Evolutionary conservation across 352 stramenopile species (phyloP).

Genomic region (Pythium biforme): DNA sequence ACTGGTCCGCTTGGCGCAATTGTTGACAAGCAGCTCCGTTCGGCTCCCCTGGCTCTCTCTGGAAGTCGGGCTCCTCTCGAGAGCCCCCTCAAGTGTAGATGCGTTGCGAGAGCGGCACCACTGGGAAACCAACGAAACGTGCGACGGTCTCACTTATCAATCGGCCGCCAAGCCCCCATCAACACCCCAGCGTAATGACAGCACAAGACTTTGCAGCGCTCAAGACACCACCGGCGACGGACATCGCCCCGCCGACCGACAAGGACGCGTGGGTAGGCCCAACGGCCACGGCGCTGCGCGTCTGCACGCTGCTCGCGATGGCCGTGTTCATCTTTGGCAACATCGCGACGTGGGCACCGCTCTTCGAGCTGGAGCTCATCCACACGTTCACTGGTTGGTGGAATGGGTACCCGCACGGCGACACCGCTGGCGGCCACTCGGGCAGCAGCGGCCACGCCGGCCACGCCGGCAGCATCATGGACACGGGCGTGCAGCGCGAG

Average conservation of each 20-base stretch:
- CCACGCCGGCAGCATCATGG: slow-evolving; percentile 42
- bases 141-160: slow-evolving; percentile 1
- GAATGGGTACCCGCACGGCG: slow-evolving; percentile 49
- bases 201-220: slow-evolving; percentile 9
- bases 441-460: slow-evolving; percentile 27
- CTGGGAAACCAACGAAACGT: neutral
- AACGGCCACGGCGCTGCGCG: slow-evolving; percentile 27
- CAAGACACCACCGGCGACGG: slow-evolving; percentile 8
- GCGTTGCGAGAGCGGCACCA: too few relatives aligned
- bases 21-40: slow-evolving; percentile 2
- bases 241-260: neutral
- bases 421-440: slow-evolving; percentile 9
- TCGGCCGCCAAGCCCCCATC: neutral
- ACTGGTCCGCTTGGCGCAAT: neutral
- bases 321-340: slow-evolving; percentile 58
- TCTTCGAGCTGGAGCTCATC: slow-evolving; percentile 51
- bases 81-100: neutral
- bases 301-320: slow-evolving; percentile 24
- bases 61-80: neutral
- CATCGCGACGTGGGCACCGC: slow-evolving; percentile 50
- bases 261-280: too few relatives aligned
- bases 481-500: slow-evolving; percentile 49
- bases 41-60: neutral
- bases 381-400: slow-evolving; percentile 59
- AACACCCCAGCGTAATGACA: neutral